phyloP scores from a whole-genome alignment of 2,329 filamentous ascomycete genomes.

The Colletotrichum sp. region DNA sequence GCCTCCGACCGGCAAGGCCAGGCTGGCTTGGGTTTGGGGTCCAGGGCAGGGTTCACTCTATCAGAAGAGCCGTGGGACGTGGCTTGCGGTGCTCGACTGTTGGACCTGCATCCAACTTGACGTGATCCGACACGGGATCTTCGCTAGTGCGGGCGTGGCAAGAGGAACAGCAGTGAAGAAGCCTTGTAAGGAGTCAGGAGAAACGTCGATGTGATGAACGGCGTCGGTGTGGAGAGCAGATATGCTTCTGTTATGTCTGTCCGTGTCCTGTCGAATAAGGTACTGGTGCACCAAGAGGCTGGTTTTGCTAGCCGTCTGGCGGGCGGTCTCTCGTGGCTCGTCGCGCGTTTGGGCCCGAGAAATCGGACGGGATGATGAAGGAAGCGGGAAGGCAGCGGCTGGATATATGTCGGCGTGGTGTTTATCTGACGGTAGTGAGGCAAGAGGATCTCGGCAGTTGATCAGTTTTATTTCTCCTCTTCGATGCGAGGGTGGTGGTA shows the following conservation, averaged over 20 bases:
- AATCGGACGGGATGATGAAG: slow-evolving; percentile 7
- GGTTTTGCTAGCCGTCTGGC: background rate
- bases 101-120: slow-evolving; percentile 24
- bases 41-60: slow-evolving; percentile 8
- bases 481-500: background rate
- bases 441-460: background rate
- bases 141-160: slow-evolving; percentile 27
- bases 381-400: background rate
- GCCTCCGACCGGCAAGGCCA: slow-evolving; percentile 8
- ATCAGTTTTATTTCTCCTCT: background rate
- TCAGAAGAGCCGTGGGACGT: background rate
- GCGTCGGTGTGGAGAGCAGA: background rate
- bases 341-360: background rate
- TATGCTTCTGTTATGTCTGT: background rate
- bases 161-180: slow-evolving; percentile 12
- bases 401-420: background rate
- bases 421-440: background rate
- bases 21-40: slow-evolving; percentile 10
- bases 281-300: background rate
- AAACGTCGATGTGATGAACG: background rate
- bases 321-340: background rate
- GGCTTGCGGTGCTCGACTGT: slow-evolving; percentile 19
- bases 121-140: slow-evolving; percentile 24
- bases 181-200: slow-evolving; percentile 4
- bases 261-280: background rate